Evolutionary conservation across 2,329 filamentous ascomycete genomes (phyloP).

Genomic region (Hypoxylon sp.): DNA sequence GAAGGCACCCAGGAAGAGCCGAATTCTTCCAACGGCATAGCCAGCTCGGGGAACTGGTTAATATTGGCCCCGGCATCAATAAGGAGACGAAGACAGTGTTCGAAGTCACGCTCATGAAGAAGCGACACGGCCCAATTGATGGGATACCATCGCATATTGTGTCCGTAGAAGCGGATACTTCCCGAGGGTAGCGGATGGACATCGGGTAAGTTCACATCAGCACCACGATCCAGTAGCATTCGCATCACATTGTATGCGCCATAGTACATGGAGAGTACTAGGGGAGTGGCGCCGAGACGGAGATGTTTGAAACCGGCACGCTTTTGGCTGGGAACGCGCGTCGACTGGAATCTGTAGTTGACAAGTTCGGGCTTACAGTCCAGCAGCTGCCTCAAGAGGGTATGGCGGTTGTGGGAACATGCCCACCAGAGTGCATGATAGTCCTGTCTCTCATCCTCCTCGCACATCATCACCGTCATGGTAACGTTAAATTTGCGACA

Average conservation of each 20-base stretch:
- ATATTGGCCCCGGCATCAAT: conserved; percentile 9
- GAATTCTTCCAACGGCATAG: neutral
- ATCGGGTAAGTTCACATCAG: conserved; percentile 6
- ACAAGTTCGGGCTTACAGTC: neutral
- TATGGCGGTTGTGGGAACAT: neutral
- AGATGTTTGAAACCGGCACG: no score
- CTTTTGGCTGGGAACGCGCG: no score
- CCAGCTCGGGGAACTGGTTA: conserved; percentile 2
- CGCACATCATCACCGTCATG: neutral
- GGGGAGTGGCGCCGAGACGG: conserved; percentile 2
- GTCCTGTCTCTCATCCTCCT: conserved; percentile 18
- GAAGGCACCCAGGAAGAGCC: no score
- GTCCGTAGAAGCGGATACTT: neutral
- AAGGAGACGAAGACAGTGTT: neutral
- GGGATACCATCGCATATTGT: conserved; percentile 11
- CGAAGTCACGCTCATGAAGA: neutral
- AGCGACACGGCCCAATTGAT: conserved; percentile 20
- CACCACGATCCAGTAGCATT: conserved; percentile 3
- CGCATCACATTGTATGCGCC: neutral
- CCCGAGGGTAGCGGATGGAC: no score
- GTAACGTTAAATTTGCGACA: neutral
- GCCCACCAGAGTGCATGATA: conserved; percentile 30
- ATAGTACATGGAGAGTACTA: conserved; percentile 12
- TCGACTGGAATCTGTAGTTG: conserved; percentile 19
- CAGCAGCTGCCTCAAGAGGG: conserved; percentile 3